A percentile compares a stretch with the other conserved stretches of the same genome.
Evolutionary conservation across 2,329 filamentous ascomycete species (phyloP).

Genomic region (Madurella mycetomatis): DNA sequence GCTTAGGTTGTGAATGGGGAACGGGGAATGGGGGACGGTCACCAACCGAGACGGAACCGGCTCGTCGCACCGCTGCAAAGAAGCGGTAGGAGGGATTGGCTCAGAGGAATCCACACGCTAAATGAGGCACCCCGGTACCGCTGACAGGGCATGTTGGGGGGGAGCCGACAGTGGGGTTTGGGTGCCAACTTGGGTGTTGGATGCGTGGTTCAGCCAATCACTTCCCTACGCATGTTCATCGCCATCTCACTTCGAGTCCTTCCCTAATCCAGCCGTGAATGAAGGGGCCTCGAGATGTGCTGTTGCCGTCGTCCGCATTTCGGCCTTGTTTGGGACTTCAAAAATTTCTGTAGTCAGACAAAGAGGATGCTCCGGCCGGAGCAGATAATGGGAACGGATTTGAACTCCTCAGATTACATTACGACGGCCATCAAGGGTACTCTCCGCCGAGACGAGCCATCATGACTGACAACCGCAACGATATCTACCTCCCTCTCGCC

Average conservation of each 20-base stretch:
- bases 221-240: constrained; percentile 18
- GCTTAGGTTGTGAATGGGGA: constrained; percentile 15
- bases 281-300: neutral
- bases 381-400: no score
- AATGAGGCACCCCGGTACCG: constrained; percentile 12
- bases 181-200: constrained; percentile 15
- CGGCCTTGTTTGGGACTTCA: no score
- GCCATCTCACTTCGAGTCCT: neutral
- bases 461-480: neutral
- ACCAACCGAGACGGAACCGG: constrained; percentile 9
- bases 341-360: no score
- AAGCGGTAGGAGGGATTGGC: constrained; percentile 18
- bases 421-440: no score
- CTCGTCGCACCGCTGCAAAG: constrained; percentile 1
- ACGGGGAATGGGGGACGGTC: constrained; percentile 13
- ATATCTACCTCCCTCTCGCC: neutral
- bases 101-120: constrained; percentile 15
- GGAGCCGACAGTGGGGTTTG: constrained; percentile 13
- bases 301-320: no score
- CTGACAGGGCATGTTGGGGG: constrained; percentile 1
- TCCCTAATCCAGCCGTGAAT: neutral
- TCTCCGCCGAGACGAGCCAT: no score
- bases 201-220: constrained; percentile 15
- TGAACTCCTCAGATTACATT: no score
- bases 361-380: no score